Percentiles rank a stretch among this genome's conserved stretches.
Evolutionary conservation across 2,329 filamentous ascomycete genomes (phyloP).

Genomic region (Trichoderma sp.): DNA sequence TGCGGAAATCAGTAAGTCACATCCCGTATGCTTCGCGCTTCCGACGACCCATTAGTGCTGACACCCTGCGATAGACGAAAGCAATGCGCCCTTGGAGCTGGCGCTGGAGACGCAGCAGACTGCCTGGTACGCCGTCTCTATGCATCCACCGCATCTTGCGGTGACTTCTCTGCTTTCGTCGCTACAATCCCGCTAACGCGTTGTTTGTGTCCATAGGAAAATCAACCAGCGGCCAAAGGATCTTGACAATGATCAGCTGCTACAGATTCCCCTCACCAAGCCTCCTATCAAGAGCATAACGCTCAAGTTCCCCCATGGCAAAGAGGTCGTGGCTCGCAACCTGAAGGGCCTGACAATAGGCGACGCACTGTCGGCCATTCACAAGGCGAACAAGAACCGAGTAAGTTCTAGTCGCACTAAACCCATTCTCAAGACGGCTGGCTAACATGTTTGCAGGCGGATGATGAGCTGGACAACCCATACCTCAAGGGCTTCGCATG

Average conservation of each 20-base stretch:
- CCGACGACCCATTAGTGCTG: not conserved
- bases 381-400: constrained; percentile 97
- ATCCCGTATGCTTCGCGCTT: not conserved
- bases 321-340: constrained; percentile 84
- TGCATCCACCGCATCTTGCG: not conserved
- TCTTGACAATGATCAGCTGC: constrained; percentile 79
- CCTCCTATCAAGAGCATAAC: constrained; percentile 94
- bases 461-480: constrained; percentile 86
- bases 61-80: constrained; percentile 60
- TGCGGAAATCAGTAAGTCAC: constrained; percentile 74
- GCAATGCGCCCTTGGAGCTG: constrained; percentile 71
- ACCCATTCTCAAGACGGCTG: not conserved
- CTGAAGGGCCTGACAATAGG: constrained; percentile 95
- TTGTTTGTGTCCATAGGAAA: constrained; percentile 63
- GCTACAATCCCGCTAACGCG: constrained; percentile 2
- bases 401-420: constrained; percentile 53
- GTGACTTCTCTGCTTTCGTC: not conserved
- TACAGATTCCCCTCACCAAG: constrained; percentile 77
- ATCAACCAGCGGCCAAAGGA: constrained; percentile 81
- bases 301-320: constrained; percentile 84
- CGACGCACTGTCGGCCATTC: constrained; percentile 90
- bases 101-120: constrained; percentile 83
- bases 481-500: constrained; percentile 95
- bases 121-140: constrained; percentile 65
- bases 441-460: constrained; percentile 58